A percentile compares a stretch with the other conserved stretches of the same genome.
Evolutionary conservation across 768 basidiomycete species (phyloP).

Genomic region (Pleurotus eryngii): DNA sequence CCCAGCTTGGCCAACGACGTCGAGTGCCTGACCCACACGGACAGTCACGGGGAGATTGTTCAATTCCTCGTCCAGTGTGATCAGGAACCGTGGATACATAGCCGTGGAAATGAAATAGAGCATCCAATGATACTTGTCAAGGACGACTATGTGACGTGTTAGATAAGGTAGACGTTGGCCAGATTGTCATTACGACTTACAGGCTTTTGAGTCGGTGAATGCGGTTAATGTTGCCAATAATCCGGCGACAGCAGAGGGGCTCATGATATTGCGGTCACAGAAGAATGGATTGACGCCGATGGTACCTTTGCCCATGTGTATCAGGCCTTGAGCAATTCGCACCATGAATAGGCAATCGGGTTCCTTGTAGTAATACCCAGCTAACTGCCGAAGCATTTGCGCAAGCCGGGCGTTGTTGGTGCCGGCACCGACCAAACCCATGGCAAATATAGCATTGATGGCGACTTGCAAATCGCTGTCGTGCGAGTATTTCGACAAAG

Average conservation of each 20-base stretch:
- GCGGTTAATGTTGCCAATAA: conserved; percentile 84
- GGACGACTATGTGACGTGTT: conserved; percentile 60
- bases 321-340: conserved; percentile 90
- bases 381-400: conserved; percentile 95
- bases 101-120: conserved; percentile 92
- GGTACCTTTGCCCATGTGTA: conserved; percentile 99
- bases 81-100: conserved; percentile 98
- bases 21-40: conserved; percentile 94
- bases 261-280: conserved; percentile 88
- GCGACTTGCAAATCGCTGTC: conserved; percentile 98
- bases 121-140: conserved; percentile 99
- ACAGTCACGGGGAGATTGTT: conserved; percentile 86
- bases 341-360: conserved; percentile 96
- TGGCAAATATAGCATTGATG: conserved; percentile 95
- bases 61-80: conserved; percentile 92
- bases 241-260: conserved; percentile 84
- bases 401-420: conserved; percentile 98
- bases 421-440: conserved; percentile 97
- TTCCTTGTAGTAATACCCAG: conserved; percentile 98
- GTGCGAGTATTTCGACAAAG: conserved; percentile 97
- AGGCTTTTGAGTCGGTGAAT: conserved; percentile 91
- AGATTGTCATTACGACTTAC: conserved; percentile 47
- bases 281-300: conserved; percentile 97
- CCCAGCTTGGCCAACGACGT: conserved; percentile 96
- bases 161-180: neutral